phyloP scores from a whole-genome alignment of 345 rosid genomes.

The Pugionium cornutum region DNA sequence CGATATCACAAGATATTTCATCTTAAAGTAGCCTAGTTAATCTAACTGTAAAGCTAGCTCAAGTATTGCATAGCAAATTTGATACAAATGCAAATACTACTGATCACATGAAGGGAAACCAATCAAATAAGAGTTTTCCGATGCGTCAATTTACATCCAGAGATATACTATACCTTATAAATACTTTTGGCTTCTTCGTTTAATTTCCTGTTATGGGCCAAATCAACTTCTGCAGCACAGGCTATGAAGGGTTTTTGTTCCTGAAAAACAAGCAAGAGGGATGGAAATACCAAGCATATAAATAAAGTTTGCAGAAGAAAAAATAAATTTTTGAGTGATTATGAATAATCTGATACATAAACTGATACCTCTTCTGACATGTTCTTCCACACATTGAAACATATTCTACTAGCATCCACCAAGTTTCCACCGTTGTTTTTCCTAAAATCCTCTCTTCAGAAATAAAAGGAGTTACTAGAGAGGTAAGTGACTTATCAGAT shows the following conservation, averaged over 20 bases:
- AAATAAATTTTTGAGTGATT: not conserved
- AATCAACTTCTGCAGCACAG: conserved; percentile 46
- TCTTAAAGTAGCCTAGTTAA: conserved; percentile 10
- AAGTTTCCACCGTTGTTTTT: conserved; percentile 21
- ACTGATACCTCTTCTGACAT: conserved; percentile 61
- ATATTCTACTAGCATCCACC: conserved; percentile 52
- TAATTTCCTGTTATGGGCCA: conserved; percentile 27
- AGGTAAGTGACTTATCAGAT: conserved; percentile 1
- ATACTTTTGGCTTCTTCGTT: conserved; percentile 26
- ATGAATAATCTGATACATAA: not conserved
- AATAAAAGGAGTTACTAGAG: not conserved
- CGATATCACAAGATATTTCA: conserved; percentile 1
- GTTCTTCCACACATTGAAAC: conserved; percentile 66
- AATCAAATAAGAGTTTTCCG: not conserved
- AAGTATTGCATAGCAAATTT: not conserved
- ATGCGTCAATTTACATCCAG: not conserved
- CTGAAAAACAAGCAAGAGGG: conserved; percentile 38
- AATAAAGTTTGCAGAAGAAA: not conserved
- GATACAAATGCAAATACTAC: not conserved
- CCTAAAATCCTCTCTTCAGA: conserved; percentile 55
- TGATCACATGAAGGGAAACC: not conserved
- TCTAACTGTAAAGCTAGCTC: conserved; percentile 13
- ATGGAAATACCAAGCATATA: not conserved
- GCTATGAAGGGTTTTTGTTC: conserved; percentile 53
- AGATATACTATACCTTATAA: conserved; percentile 28